These are phyloP conservation scores for Penstemon barbatus DNA, from an alignment of 257 asterid genomes.

Conservation along the genomic window DNA sequence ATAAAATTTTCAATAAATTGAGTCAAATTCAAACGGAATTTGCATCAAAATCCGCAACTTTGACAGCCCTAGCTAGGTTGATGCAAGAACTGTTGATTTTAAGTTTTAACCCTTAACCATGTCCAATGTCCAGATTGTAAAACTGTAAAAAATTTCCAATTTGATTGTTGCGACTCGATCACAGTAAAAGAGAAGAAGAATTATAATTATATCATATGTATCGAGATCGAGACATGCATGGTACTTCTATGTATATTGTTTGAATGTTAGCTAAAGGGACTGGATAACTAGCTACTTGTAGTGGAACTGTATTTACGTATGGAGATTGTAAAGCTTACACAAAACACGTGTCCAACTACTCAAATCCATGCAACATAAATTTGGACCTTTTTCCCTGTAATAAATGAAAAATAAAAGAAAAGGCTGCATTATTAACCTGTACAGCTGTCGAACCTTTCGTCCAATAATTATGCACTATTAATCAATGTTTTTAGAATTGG, in stretches of 20 bases:
- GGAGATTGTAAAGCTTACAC: constrained; percentile 34
- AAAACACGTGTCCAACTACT: constrained; percentile 5
- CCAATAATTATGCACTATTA: too few species aligned
- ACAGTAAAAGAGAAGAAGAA: background rate
- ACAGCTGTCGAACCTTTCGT: background rate
- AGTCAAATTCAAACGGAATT: too few species aligned
- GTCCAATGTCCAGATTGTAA: background rate
- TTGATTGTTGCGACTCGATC: constrained; percentile 4
- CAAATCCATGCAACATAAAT: background rate
- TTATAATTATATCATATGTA: background rate
- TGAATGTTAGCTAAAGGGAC: constrained; percentile 2
- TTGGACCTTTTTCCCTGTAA: constrained; percentile 16
- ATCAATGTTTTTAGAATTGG: too few species aligned
- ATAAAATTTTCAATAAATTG: too few species aligned
- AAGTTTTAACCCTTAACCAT: background rate
- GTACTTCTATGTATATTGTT: background rate
- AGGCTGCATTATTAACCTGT: constrained; percentile 28
- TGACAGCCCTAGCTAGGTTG: too few species aligned
- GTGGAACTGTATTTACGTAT: constrained; percentile 22
- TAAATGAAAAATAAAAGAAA: constrained; percentile 21
- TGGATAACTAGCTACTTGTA: background rate
- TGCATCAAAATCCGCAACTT: too few species aligned
- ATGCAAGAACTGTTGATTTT: background rate
- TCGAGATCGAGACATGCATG: too few species aligned
- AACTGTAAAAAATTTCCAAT: constrained; percentile 9